Evolutionary conservation across 306 rosid genomes (phyloP).

Genomic region (Cicer chorassanicum): DNA sequence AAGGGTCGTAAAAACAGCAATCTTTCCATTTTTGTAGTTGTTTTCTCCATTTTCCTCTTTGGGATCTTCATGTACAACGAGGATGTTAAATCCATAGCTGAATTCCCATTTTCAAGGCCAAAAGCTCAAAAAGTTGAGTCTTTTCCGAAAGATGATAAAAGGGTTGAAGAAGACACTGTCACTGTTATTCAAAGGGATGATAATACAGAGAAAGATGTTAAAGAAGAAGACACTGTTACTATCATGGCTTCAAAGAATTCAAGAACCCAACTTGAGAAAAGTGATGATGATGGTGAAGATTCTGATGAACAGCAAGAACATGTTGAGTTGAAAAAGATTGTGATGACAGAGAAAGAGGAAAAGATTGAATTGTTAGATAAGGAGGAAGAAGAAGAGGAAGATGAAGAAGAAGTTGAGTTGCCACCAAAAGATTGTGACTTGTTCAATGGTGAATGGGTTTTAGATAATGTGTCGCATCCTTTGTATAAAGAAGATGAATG

Average conservation of each 20-base stretch:
- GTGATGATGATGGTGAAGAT: conserved; percentile 43
- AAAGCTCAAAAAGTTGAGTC: conserved; percentile 52
- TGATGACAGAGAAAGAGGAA: conserved; percentile 47
- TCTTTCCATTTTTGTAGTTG: conserved; percentile 75
- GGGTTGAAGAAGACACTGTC: conserved; percentile 22
- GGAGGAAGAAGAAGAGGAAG: conserved; percentile 53
- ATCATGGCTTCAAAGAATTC: conserved; percentile 40
- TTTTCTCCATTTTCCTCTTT: conserved; percentile 77
- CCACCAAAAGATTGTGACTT: conserved; percentile 91
- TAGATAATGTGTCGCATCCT: conserved; percentile 79
- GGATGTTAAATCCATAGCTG: conserved; percentile 90
- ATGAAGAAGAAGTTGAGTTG: conserved; percentile 66
- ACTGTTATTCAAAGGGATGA: not conserved
- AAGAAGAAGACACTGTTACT: conserved; percentile 15
- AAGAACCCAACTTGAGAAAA: conserved; percentile 55
- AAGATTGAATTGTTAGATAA: conserved; percentile 43
- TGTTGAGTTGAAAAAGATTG: conserved; percentile 48
- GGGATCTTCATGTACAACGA: conserved; percentile 96
- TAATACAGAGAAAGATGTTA: conserved; percentile 41
- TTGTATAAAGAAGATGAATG: conserved; percentile 90
- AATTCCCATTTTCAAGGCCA: conserved; percentile 78
- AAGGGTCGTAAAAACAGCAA: conserved; percentile 82
- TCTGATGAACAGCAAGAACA: conserved; percentile 57
- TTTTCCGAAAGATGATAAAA: not conserved
- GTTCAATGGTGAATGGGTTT: conserved; percentile 87